phyloP scores from a whole-genome alignment of 148 eudicot species.

The Chenopodium album region DNA sequence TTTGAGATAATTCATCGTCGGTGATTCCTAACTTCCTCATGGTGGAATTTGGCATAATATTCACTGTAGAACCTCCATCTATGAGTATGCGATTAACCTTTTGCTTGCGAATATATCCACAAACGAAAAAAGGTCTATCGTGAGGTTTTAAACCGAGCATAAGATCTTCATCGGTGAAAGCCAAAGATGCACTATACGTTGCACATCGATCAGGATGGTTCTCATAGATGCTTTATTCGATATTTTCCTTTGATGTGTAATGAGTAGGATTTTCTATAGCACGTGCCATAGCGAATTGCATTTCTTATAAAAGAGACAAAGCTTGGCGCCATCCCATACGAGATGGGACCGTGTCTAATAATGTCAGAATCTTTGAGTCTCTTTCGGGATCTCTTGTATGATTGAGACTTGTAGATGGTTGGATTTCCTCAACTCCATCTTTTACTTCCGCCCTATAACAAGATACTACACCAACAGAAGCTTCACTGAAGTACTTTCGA shows the following conservation, averaged over 20 bases:
- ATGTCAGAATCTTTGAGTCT: too few species aligned
- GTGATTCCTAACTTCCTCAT: background rate
- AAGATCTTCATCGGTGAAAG: background rate
- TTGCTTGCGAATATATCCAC: background rate
- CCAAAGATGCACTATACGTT: background rate
- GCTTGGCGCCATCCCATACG: too few species aligned
- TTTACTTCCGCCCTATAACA: too few species aligned
- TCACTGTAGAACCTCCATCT: background rate
- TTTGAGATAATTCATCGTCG: background rate
- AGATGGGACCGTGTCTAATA: too few species aligned
- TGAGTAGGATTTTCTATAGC: background rate
- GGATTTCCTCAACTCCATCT: too few species aligned
- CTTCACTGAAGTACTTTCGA: too few species aligned
- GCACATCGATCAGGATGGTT: background rate
- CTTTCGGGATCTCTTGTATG: too few species aligned
- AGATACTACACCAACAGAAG: too few species aligned
- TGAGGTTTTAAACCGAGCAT: background rate
- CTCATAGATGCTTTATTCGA: background rate
- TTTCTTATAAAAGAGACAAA: background rate
- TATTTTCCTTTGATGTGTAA: background rate
- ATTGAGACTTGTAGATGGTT: too few species aligned
- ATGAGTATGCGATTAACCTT: background rate
- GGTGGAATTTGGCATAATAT: constrained; percentile 4
- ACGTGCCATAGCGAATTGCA: background rate
- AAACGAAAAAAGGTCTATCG: background rate